Percentiles rank a stretch among this genome's conserved stretches.
Evolutionary conservation across 2,329 filamentous ascomycete genomes (phyloP).

Genomic region (Didymella segeticola): DNA sequence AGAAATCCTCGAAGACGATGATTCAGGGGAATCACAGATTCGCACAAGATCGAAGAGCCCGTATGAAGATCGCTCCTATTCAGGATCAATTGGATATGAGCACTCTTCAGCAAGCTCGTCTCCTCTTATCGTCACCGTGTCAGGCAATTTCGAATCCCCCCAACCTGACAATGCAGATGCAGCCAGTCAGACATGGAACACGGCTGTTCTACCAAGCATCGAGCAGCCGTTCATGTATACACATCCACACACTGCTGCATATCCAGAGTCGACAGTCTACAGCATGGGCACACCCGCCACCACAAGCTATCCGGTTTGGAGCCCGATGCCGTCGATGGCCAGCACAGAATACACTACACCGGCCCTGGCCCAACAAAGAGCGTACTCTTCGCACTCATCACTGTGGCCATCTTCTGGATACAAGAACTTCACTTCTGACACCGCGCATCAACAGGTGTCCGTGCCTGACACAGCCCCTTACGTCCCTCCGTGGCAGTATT

Average conservation of each 20-base stretch:
- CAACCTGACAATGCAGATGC: not conserved
- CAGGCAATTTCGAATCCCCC: not conserved
- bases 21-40: constrained; percentile 21
- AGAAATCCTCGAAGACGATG: constrained; percentile 38
- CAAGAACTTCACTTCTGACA: not conserved
- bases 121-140: not conserved
- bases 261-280: not conserved
- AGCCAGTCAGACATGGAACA: not conserved
- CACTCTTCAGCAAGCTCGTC: constrained; percentile 2
- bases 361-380: not conserved
- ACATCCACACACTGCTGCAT: not conserved
- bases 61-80: constrained; percentile 24
- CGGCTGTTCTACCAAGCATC: not conserved
- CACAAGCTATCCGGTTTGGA: not conserved
- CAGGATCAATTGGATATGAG: constrained; percentile 28
- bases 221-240: not conserved
- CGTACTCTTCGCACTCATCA: not conserved
- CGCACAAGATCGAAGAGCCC: constrained; percentile 21
- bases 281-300: not conserved
- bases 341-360: not conserved
- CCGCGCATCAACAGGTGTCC: not conserved
- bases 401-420: not conserved
- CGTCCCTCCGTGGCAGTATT: not conserved
- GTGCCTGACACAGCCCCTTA: not conserved
- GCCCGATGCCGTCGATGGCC: not conserved